Base-by-base conservation (phyloP, 768 basidiomycete species). In the Boletus reticuloceps region DNA sequence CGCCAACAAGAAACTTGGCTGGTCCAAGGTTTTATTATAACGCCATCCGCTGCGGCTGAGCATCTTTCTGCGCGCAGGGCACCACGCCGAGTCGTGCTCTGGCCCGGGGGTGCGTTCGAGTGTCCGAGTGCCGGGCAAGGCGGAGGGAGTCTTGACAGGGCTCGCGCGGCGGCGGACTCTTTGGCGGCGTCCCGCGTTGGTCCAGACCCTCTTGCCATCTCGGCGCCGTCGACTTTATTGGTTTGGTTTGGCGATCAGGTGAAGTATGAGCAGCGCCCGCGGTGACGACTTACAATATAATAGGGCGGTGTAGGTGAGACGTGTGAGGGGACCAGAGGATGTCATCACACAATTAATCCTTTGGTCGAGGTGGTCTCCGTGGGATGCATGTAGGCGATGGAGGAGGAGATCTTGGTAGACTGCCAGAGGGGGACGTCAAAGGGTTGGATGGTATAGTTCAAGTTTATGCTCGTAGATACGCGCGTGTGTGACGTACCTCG, bases 81-180 rank as follows among this genome's bases (percentile, higher is more conserved):
- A 11, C 36, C 1, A 6, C 17, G 19, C 19, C 8, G 8, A 29
- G 29, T 9, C 29, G 29, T 10, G 29, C 8, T 29, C 29, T 29
- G 29, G 29, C 29, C 29, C 29, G 9, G 27, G 27, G 27, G 27
- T 29, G 9, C 27, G 9, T 29, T 29, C 27, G 27, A 29, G 27
- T 9, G 8, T 29, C 27, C 27, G 9, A 29, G 9, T 29, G 27
- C 27, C 27, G 47, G 16, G 17, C 2, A 6, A 4, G 59, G 59
- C 10, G 27, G 29, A 29, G 29, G 29, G 29, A 61, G 19, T 14
- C 42, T 48, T 19, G 60, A 41, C 5, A 51, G 45, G 6, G 55
- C 56, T 42, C 60, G 51, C 3, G 59, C 60, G 4, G 59, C 60
- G 11, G 59, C 46, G 16, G 59, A 61, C 37, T 61, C 59, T 25